Evolutionary conservation across 495 filamentous ascomycete genomes (phyloP).

Genomic region (Platismatia glauca): DNA sequence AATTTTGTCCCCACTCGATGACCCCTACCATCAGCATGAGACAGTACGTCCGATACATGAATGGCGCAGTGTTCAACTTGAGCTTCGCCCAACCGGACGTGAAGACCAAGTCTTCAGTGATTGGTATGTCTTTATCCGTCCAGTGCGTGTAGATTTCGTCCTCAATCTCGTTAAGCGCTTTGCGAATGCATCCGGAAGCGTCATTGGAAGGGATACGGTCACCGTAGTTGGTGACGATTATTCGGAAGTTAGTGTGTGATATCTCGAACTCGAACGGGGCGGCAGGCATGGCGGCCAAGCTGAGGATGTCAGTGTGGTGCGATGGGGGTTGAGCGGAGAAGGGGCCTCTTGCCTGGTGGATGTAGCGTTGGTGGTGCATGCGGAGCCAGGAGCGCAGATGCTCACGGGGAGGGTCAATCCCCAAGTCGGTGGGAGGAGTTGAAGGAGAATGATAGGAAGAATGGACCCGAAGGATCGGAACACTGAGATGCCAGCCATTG

Average conservation of each 20-base stretch:
- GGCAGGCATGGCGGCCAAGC: no score
- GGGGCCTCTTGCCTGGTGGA: no score
- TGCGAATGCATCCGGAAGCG: neutral
- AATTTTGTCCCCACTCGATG: neutral
- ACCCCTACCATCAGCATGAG: neutral
- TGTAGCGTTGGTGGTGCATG: no score
- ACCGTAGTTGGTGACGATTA: neutral
- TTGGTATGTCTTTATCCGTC: neutral
- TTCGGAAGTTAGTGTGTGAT: no score
- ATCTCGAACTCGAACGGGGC: no score
- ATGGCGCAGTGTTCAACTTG: neutral
- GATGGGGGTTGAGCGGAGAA: no score
- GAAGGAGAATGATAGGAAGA: neutral
- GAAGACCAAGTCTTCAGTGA: neutral
- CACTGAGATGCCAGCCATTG: neutral
- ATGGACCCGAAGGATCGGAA: neutral
- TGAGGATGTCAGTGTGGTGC: no score
- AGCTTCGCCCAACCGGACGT: neutral
- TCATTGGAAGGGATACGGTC: neutral
- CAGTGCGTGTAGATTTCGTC: neutral
- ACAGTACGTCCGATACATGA: neutral
- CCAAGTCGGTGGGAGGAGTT: no score
- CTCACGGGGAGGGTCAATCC: no score
- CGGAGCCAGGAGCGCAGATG: no score
- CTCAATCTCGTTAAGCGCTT: neutral